These are phyloP conservation scores for Phytophthora cryptogea DNA, from an alignment of 352 stramenopile species.

Conservation along the genomic window DNA sequence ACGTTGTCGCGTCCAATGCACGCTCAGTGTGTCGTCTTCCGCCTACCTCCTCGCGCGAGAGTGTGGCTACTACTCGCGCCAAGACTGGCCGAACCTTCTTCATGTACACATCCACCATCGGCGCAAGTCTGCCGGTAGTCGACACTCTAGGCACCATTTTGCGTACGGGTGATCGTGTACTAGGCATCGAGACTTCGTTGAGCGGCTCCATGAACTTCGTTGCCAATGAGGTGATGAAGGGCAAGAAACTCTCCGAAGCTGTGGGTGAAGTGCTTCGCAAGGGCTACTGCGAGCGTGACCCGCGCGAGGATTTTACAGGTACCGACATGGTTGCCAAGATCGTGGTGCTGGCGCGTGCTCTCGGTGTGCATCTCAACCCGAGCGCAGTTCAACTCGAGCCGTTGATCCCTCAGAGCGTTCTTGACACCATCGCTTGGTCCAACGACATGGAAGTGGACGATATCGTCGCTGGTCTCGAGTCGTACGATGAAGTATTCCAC, in stretches of 20 bases:
- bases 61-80: conserved; percentile 44
- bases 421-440: conserved; percentile 55
- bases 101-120: conserved; percentile 84
- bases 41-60: conserved; percentile 59
- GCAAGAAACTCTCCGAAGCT: conserved; percentile 59
- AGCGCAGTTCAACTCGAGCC: conserved; percentile 57
- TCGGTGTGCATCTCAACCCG: conserved; percentile 56
- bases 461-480: conserved; percentile 51
- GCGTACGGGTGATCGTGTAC: conserved; percentile 68
- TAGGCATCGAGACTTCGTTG: conserved; percentile 59
- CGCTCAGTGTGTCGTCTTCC: conserved; percentile 58
- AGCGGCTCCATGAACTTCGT: conserved; percentile 79
- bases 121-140: conserved; percentile 68
- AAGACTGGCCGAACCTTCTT: conserved; percentile 65
- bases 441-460: conserved; percentile 50
- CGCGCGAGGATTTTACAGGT: conserved; percentile 70
- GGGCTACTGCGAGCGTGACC: conserved; percentile 74
- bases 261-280: conserved; percentile 51
- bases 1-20: conserved; percentile 75
- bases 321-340: conserved; percentile 74
- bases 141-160: conserved; percentile 80
- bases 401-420: conserved; percentile 48
- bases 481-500: conserved; percentile 61
- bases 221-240: conserved; percentile 77
- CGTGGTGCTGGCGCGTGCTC: conserved; percentile 62